phyloP scores from a whole-genome alignment of 1,284 basidiomycete species.

The Vanrija pseudolonga region DNA sequence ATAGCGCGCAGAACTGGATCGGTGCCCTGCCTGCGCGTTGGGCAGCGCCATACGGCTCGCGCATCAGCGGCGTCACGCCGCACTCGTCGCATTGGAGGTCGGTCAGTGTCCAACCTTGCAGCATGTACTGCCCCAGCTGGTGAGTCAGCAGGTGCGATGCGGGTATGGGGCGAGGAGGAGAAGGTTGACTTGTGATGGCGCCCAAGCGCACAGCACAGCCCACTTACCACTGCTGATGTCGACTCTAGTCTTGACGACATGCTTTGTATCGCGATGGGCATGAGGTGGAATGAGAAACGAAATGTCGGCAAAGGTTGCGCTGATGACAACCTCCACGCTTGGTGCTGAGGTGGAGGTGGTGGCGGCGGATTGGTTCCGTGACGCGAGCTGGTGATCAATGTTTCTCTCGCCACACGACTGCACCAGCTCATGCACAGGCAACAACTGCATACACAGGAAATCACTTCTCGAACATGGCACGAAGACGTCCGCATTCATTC shows the following conservation, averaged over 20 bases:
- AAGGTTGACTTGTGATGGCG: no score
- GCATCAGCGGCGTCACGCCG: slow-evolving; percentile 45
- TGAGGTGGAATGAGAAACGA: slow-evolving; percentile 2
- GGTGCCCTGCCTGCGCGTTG: slow-evolving; percentile 25
- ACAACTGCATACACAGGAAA: no score
- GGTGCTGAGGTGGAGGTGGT: no score
- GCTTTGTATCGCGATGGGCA: slow-evolving; percentile 25
- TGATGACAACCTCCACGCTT: no score
- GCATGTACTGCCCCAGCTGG: slow-evolving; percentile 50
- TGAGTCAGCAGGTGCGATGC: background rate
- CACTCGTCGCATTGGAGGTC: slow-evolving; percentile 44
- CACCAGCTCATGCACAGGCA: no score
- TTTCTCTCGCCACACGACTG: no score
- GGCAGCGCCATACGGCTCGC: slow-evolving; percentile 37
- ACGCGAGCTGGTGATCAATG: no score
- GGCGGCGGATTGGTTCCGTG: no score
- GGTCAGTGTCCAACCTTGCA: slow-evolving; percentile 50
- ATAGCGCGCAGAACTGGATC: slow-evolving; percentile 47
- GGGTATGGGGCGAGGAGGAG: background rate
- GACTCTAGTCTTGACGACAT: slow-evolving; percentile 40
- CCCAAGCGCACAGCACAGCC: background rate
- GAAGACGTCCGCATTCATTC: no score
- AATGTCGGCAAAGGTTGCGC: background rate
- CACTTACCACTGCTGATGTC: slow-evolving; percentile 42
- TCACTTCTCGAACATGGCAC: no score